Evolutionary conservation across 345 rosid genomes (phyloP).

Genomic region (Hypericum androsaemum): DNA sequence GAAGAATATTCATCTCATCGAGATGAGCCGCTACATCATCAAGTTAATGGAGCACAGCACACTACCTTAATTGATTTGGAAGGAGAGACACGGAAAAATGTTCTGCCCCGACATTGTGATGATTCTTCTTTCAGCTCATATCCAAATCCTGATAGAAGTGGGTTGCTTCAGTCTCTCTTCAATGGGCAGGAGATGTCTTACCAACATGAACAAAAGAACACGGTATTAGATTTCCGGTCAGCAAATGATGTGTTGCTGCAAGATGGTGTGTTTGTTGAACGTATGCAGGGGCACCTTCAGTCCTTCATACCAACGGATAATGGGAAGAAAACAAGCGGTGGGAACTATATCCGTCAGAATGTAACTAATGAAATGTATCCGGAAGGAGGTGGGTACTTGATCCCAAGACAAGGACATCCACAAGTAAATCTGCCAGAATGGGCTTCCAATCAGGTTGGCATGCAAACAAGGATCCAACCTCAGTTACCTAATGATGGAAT

Average conservation of each 20-base stretch:
- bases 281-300: constrained; percentile 47
- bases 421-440: constrained; percentile 42
- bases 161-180: constrained; percentile 75
- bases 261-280: constrained; percentile 40
- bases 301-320: constrained; percentile 37
- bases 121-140: constrained; percentile 46
- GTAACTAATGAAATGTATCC: constrained; percentile 37
- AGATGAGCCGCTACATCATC: constrained; percentile 39
- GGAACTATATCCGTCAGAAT: constrained; percentile 47
- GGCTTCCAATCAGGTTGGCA: constrained; percentile 37
- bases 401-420: constrained; percentile 47
- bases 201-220: constrained; percentile 45
- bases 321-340: constrained; percentile 46
- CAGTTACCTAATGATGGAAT: constrained; percentile 38
- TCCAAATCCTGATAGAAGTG: constrained; percentile 55
- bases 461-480: constrained; percentile 39
- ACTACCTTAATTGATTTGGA: constrained; percentile 46
- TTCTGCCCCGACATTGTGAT: constrained; percentile 40
- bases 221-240: constrained; percentile 46
- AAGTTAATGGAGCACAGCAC: constrained; percentile 31
- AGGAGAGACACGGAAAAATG: constrained; percentile 31
- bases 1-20: constrained; percentile 36
- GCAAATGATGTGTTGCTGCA: constrained; percentile 40
- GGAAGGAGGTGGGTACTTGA: constrained; percentile 45
- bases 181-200: constrained; percentile 47